These are phyloP conservation scores for Geoglossum cookeanum DNA, from an alignment of 2,329 filamentous ascomycete species.

Conservation along the genomic window DNA sequence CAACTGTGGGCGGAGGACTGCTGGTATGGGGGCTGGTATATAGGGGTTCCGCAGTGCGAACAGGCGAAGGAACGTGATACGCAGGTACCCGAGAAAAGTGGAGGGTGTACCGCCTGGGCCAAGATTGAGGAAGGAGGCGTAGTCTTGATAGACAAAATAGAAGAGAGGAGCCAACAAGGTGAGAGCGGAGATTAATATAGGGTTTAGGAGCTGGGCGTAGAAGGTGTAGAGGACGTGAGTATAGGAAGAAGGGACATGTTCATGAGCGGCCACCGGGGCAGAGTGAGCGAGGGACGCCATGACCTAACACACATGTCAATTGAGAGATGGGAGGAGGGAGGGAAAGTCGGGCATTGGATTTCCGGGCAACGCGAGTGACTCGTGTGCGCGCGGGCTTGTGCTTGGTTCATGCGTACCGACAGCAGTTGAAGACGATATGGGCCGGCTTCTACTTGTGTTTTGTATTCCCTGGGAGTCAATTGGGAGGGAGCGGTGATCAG, in stretches of 20 bases:
- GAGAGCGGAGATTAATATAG: constrained; percentile 15
- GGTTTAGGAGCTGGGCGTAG: constrained; percentile 26
- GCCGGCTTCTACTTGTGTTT: not conserved
- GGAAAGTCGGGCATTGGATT: not conserved
- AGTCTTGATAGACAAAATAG: constrained; percentile 46
- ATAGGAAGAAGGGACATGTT: not conserved
- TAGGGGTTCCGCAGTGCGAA: constrained; percentile 56
- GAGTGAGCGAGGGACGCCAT: not conserved
- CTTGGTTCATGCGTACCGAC: not conserved
- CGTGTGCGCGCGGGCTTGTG: not conserved
- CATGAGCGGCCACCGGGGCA: constrained; percentile 4
- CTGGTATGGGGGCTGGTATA: constrained; percentile 33
- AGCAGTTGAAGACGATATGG: not conserved
- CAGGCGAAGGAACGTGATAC: constrained; percentile 51
- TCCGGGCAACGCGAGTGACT: not conserved
- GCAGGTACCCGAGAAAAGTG: constrained; percentile 52
- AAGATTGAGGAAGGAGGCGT: constrained; percentile 53
- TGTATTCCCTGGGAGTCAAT: not conserved
- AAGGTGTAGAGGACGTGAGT: constrained; percentile 26
- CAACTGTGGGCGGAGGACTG: constrained; percentile 29
- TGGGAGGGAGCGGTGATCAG: not conserved
- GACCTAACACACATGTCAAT: not conserved
- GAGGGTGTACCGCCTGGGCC: constrained; percentile 66
- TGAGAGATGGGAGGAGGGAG: not conserved
- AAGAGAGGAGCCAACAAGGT: constrained; percentile 26